These are phyloP conservation scores for Hura crepitans DNA, from an alignment of 441 rosid species.

Conservation along the genomic window DNA sequence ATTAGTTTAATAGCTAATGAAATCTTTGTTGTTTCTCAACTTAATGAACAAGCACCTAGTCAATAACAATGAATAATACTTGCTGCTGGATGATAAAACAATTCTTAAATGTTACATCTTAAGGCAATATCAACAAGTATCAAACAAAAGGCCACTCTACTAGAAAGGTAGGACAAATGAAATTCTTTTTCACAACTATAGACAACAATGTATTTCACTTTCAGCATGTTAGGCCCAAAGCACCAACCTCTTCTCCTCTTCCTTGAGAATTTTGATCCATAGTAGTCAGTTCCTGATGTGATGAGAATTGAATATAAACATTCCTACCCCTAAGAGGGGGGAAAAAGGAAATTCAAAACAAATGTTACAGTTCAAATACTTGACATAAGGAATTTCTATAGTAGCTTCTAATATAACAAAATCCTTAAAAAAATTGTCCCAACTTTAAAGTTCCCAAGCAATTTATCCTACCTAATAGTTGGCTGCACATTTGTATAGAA, in stretches of 20 bases:
- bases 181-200: conserved; percentile 10
- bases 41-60: neutral
- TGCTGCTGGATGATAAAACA: neutral
- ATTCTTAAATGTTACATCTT: neutral
- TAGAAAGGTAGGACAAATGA: neutral
- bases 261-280: conserved; percentile 90
- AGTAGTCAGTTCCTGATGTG: conserved; percentile 96
- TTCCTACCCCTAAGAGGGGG: conserved; percentile 75
- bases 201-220: conserved; percentile 5
- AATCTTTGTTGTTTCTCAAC: neutral
- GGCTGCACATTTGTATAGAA: conserved; percentile 81
- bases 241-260: conserved; percentile 91
- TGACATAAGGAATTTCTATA: neutral
- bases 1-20: neutral
- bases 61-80: neutral
- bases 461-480: conserved; percentile 55
- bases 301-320: conserved; percentile 93
- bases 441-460: neutral
- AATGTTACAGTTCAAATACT: conserved; percentile 1
- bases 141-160: neutral
- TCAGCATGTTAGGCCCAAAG: conserved; percentile 9
- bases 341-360: neutral
- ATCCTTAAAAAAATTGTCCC: neutral
- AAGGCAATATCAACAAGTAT: conserved; percentile 6
- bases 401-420: neutral